A percentile compares a stretch with the other conserved stretches of the same genome.
These are phyloP conservation scores for Solanum arcanum DNA, from an alignment of 257 asterid species.

Conservation along the genomic window DNA sequence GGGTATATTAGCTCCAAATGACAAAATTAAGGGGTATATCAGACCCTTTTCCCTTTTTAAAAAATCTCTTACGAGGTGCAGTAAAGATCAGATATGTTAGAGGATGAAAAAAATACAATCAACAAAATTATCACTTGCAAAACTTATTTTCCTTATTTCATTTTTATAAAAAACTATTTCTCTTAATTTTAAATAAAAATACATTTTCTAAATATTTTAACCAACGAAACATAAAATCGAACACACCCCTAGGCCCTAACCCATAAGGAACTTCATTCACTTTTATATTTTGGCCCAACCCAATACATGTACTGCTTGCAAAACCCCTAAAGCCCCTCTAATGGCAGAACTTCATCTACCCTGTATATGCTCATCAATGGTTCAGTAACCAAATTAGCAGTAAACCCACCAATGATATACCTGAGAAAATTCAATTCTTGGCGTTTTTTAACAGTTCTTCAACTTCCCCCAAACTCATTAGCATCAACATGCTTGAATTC, in stretches of 20 bases:
- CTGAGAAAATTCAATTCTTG: conserved; percentile 14
- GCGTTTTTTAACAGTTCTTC: background rate
- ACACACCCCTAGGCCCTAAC: background rate
- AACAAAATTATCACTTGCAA: no score
- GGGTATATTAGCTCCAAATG: no score
- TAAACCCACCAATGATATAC: conserved; percentile 12
- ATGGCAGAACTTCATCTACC: background rate
- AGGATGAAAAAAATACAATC: no score
- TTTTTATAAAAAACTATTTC: no score
- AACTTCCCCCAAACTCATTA: background rate
- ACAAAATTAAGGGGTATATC: no score
- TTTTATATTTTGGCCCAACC: background rate
- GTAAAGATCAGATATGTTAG: no score
- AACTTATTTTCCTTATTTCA: no score
- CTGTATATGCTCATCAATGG: background rate
- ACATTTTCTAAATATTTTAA: no score
- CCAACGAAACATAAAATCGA: background rate
- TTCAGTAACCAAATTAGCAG: background rate
- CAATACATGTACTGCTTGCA: background rate
- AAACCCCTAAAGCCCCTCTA: background rate
- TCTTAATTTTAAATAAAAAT: no score
- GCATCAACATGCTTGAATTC: background rate
- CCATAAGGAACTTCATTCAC: background rate
- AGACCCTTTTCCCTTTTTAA: no score
- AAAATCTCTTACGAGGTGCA: no score